Evolutionary conservation across 306 rosid species (phyloP), one percentile per base, ranked within the genome.

Genomic region (Echinosophora koreensis): DNA sequence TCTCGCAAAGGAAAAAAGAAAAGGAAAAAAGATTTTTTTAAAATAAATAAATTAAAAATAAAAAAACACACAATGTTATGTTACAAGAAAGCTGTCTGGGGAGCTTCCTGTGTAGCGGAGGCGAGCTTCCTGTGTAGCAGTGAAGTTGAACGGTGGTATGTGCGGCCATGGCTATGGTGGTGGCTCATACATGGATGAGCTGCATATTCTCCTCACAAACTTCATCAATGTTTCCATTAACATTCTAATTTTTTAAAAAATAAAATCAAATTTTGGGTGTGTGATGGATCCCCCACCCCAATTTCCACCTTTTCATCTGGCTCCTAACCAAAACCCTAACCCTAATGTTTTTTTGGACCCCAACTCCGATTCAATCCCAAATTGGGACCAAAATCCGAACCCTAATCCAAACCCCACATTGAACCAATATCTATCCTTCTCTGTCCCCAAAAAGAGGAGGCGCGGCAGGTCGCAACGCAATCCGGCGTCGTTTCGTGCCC

Each of bases 401-500:
- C 56, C 52, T 4, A 47, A 47, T 15, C 27, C 73, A 1, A 30
- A 68, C 50, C 66, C 85, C 64, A 72, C 41, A 68, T 64, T 84
- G 6, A 69, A 27, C 61, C 83, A 86, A 15, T 73, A 89, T 54
- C 86, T 94, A 15, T 86, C 95, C 1, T 87, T 94, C 80, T 54
- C 95, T 32, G 63, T 94, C 66, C 98, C 98, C 22, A 94, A 94
- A 83, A 94, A 94, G 88, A 86, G 93, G 50, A 69, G 97, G 52
- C 88, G 97, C 55, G 98, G 97, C 58, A 83, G 97, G 84, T 83
- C 97, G 46, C 98, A 94, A 14, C 93, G 95, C 8, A 73, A 74
- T 14, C 77, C 93, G n/a, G 73, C 92, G 5, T 80, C 92, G 62
- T 87, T 89, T 81, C 92, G 84, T 10, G 35, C 78, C 8, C 92